Conservation (phyloP, 1,284 basidiomycete species). For the Chalciporus sp. region DNA sequence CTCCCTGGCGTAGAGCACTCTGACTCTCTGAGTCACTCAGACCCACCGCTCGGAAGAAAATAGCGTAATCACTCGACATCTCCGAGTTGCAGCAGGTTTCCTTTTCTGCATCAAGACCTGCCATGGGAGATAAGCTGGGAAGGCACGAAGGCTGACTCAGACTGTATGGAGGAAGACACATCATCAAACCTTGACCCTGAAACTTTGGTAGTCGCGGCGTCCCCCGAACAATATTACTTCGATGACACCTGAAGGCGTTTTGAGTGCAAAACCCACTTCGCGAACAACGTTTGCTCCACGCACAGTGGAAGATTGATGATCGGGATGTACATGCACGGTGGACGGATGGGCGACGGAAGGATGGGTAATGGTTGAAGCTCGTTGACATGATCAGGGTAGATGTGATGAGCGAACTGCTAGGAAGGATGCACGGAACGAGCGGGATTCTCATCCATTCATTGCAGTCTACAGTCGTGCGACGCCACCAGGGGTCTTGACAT, state of each 20-base stretch:
- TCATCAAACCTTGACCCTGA: slow-evolving; percentile 17
- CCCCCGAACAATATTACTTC: background rate
- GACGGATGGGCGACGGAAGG: slow-evolving; percentile 14
- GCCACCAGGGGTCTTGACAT: background rate
- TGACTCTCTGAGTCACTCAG: background rate
- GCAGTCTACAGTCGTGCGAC: background rate
- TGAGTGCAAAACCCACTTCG: slow-evolving; percentile 11
- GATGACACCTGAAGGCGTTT: background rate
- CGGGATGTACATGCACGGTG: slow-evolving; percentile 18
- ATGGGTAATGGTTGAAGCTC: slow-evolving; percentile 1
- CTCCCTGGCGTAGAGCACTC: background rate
- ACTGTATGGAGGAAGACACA: slow-evolving; percentile 17
- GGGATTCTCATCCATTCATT: slow-evolving; percentile 25
- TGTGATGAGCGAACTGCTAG: slow-evolving; percentile 19
- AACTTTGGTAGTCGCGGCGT: slow-evolving; percentile 2
- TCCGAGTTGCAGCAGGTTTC: slow-evolving; percentile 12
- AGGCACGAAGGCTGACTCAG: slow-evolving; percentile 9
- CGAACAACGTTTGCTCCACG: slow-evolving; percentile 24
- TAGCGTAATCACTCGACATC: slow-evolving; percentile 19
- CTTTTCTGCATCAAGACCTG: slow-evolving; percentile 10
- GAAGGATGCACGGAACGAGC: slow-evolving; percentile 11
- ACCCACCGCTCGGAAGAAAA: slow-evolving; percentile 2
- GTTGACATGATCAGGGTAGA: slow-evolving; percentile 22
- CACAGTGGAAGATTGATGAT: slow-evolving; percentile 32
- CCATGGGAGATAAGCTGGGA: slow-evolving; percentile 31